Evolutionary conservation across 345 rosid genomes (phyloP).

Genomic region (Noccaea caerulescens): DNA sequence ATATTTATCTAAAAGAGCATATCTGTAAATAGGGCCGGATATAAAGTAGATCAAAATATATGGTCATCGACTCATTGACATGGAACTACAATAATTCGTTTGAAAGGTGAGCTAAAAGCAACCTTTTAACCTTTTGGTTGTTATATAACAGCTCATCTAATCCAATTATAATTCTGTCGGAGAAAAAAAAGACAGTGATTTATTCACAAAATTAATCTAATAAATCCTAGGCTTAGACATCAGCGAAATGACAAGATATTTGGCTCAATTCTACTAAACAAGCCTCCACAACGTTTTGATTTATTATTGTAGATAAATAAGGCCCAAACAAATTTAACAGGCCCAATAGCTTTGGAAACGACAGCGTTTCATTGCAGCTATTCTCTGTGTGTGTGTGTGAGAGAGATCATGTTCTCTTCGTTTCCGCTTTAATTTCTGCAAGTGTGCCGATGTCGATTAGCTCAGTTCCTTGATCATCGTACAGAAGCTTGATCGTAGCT

Average conservation of each 20-base stretch:
- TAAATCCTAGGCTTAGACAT: background rate
- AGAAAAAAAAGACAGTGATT: background rate
- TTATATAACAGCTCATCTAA: conserved; percentile 39
- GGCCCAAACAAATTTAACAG: background rate
- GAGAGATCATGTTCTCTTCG: conserved; percentile 26
- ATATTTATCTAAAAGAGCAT: no score
- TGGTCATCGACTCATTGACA: conserved; percentile 1
- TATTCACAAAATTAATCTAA: background rate
- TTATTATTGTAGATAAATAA: background rate
- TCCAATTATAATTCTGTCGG: background rate
- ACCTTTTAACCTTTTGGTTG: conserved; percentile 26
- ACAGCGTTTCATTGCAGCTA: background rate
- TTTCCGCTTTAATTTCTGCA: conserved; percentile 10
- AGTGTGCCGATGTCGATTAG: conserved; percentile 5
- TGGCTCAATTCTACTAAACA: background rate
- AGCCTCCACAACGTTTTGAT: background rate
- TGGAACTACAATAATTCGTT: conserved; percentile 9
- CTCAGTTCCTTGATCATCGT: conserved; percentile 33
- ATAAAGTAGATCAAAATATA: conserved; percentile 8
- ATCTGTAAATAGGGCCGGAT: background rate
- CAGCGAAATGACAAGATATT: background rate
- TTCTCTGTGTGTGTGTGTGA: background rate
- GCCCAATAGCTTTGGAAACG: background rate
- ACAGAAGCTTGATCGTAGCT: conserved; percentile 8
- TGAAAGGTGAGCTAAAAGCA: conserved; percentile 24